These are phyloP conservation scores for Suhomyces sp. DNA, from an alignment of 805 yeast species.

Conservation along the genomic window DNA sequence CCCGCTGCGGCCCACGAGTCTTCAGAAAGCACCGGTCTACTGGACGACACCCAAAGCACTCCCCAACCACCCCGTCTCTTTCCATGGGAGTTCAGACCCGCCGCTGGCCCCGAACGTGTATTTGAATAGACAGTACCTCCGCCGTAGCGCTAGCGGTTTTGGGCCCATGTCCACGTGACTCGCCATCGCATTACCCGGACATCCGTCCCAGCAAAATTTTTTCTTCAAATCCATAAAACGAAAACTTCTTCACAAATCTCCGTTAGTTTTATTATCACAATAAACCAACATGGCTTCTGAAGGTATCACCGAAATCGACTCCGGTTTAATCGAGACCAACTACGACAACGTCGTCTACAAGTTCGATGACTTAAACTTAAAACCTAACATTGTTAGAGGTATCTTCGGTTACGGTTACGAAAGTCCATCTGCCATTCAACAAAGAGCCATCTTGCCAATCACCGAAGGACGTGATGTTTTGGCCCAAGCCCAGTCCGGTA, in stretches of 20 bases:
- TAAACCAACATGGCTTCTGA: slow-evolving; percentile 48
- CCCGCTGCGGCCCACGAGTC: slow-evolving; percentile 6
- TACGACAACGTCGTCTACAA: slow-evolving; percentile 81
- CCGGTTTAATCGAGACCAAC: slow-evolving; percentile 86
- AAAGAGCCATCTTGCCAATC: slow-evolving; percentile 94
- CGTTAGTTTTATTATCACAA: not conserved
- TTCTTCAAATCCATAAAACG: slow-evolving; percentile 4
- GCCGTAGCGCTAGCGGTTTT: not conserved
- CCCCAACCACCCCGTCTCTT: slow-evolving; percentile 17
- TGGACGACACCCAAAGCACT: slow-evolving; percentile 3
- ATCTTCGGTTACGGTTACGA: slow-evolving; percentile 92
- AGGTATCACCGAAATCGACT: slow-evolving; percentile 76
- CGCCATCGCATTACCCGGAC: slow-evolving; percentile 9
- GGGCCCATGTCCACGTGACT: not conserved
- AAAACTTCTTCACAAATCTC: slow-evolving; percentile 4
- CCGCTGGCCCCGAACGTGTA: slow-evolving; percentile 20
- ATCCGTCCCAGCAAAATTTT: slow-evolving; percentile 10
- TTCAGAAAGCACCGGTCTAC: not conserved
- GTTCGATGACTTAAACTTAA: slow-evolving; percentile 73
- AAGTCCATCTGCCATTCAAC: slow-evolving; percentile 95
- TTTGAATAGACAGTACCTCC: slow-evolving; percentile 10
- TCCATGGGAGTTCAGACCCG: slow-evolving; percentile 35
- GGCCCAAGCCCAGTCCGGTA: slow-evolving; percentile 99
- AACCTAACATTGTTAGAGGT: slow-evolving; percentile 70
- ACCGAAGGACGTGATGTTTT: slow-evolving; percentile 91